phyloP scores from a whole-genome alignment of 1,284 basidiomycete species.

The Heterobasidion occidentale region DNA sequence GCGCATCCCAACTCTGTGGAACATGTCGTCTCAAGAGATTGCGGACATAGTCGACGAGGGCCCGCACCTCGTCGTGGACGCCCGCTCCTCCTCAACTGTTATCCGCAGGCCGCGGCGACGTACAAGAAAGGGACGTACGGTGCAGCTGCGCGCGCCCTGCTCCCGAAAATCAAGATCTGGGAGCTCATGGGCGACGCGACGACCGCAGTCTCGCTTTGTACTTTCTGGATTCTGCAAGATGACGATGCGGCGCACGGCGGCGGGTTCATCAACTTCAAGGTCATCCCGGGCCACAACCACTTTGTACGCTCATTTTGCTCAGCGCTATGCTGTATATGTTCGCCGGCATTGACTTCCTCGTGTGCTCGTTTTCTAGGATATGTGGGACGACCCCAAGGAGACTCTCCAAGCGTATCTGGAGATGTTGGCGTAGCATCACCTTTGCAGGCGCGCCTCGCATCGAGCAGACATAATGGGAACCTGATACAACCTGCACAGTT shows the following conservation, averaged over 20 bases:
- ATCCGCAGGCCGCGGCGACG: slow-evolving; percentile 16
- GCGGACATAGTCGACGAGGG: not conserved
- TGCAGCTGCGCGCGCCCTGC: not conserved
- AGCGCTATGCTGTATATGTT: not conserved
- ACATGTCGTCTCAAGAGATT: not conserved
- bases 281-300: slow-evolving; percentile 21
- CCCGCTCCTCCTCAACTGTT: slow-evolving; percentile 11
- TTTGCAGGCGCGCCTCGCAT: too few species aligned
- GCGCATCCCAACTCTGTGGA: slow-evolving; percentile 1
- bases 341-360: not conserved
- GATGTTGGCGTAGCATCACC: not conserved
- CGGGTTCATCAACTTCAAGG: slow-evolving; percentile 15
- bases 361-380: not conserved
- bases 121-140: slow-evolving; percentile 8
- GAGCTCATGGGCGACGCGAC: slow-evolving; percentile 12
- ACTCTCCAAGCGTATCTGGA: not conserved
- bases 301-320: slow-evolving; percentile 15
- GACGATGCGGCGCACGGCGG: slow-evolving; percentile 15
- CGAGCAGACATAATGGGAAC: too few species aligned
- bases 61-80: slow-evolving; percentile 5
- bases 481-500: too few species aligned
- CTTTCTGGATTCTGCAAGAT: slow-evolving; percentile 19
- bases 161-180: slow-evolving; percentile 16
- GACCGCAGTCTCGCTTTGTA: slow-evolving; percentile 10
- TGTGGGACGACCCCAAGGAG: not conserved